Evolutionary conservation across 805 yeast species (phyloP), one percentile per base, ranked within the genome.

Genomic region (Myxozyma mucilagina): DNA sequence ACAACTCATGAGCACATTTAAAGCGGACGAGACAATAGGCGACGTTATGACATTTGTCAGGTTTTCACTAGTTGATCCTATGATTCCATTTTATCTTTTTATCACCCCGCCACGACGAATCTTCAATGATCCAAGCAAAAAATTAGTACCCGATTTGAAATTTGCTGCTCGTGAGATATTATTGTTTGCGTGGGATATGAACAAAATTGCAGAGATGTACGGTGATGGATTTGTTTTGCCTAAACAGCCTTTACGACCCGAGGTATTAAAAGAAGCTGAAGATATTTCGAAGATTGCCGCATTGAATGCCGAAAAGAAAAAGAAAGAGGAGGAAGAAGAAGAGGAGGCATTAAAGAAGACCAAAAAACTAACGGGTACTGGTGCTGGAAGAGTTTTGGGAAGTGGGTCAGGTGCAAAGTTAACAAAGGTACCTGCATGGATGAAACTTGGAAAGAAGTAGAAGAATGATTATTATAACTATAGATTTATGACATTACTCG

Each of bases 121-220:
- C 1, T 62, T 85, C 0, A 63, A 69, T 1, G 74, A 74, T 53
- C 67, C 71, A 0, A 63, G 71, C 0, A 69, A 69, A 57, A 65
- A 61, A 24, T 69, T 82, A 43, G 75, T 77, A 1, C 68, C 68
- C 0, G 80, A 79, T 49, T 72, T 77, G 55, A 70, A 73, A 1
- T 78, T 85, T 59, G 82, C 82, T 1, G 66, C 79, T 13, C 80
- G 84, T 60, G 82, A 79, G 9, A 67, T 82, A 43, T 64, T 83
- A 13, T 44, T 77, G 6, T 76, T 81, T 51, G 75, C 75, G 20
- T 70, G 72, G 68, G 62, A 59, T 4, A 52, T 64, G 47, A 16
- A 34, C 57, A 60, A 1, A 74, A 74, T 55, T n/a, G 54, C 1
- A 70, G 70, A 57, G 34, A 53, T 47, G 43, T 11, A 53, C 10